A percentile compares a stretch with the other conserved stretches of the same genome.
phyloP scores from a whole-genome alignment of 495 filamentous ascomycete species.

The Hyaloscypha hepaticicola region DNA sequence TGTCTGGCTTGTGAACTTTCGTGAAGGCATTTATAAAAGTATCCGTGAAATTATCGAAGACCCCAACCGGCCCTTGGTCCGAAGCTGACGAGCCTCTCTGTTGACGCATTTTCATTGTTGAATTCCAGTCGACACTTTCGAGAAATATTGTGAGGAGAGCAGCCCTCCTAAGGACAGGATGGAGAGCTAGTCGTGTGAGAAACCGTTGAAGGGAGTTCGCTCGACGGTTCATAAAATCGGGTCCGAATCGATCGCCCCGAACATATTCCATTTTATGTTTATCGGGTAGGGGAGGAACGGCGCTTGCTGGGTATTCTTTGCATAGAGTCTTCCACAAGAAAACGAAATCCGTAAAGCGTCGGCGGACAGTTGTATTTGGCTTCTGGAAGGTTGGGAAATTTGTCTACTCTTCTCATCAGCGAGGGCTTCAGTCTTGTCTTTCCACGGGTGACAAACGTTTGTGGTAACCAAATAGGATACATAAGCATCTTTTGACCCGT shows the following conservation, averaged over 20 bases:
- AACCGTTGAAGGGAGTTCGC: constrained; percentile 92
- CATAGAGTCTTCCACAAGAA: constrained; percentile 90
- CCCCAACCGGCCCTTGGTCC: constrained; percentile 57
- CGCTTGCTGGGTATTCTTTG: constrained; percentile 84
- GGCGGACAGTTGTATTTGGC: constrained; percentile 69
- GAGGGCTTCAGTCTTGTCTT: neutral
- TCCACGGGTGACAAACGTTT: constrained; percentile 55
- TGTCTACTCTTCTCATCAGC: constrained; percentile 54
- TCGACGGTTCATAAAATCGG: constrained; percentile 88
- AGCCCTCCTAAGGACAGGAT: constrained; percentile 85
- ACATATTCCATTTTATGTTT: constrained; percentile 99
- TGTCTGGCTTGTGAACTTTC: constrained; percentile 93
- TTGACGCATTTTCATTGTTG: constrained; percentile 79
- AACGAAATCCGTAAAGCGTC: constrained; percentile 95
- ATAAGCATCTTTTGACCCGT: constrained; percentile 97
- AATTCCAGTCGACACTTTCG: constrained; percentile 93
- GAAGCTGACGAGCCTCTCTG: constrained; percentile 56
- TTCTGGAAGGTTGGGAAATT: constrained; percentile 91
- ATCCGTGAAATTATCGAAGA: constrained; percentile 92
- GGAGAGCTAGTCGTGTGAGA: constrained; percentile 79
- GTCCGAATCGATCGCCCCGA: constrained; percentile 88
- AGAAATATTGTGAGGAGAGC: constrained; percentile 82
- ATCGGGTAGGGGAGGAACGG: constrained; percentile 92
- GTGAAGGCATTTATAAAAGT: constrained; percentile 97
- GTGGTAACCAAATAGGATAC: constrained; percentile 94